These are phyloP conservation scores for Stereocaulon alpinum DNA, from an alignment of 495 filamentous ascomycete species.

Conservation along the genomic window DNA sequence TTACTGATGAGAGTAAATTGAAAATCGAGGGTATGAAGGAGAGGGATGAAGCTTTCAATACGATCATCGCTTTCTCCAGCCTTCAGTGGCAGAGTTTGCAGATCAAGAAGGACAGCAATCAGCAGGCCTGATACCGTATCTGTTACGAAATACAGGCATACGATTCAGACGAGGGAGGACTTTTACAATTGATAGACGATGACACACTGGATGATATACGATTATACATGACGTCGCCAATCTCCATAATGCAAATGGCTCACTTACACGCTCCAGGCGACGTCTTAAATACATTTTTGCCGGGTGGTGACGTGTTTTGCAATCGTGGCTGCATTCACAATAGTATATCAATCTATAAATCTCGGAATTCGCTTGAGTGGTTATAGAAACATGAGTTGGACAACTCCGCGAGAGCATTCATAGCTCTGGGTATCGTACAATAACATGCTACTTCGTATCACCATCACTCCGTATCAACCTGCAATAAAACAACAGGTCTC, in stretches of 20 bases:
- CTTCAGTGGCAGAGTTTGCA: constrained; percentile 24
- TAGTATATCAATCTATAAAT: neutral
- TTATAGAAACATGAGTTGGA: neutral
- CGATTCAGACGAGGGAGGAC: too few species aligned
- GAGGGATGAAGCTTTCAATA: constrained; percentile 33
- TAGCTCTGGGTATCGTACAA: neutral
- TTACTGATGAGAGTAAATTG: constrained; percentile 19
- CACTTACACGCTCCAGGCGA: too few species aligned
- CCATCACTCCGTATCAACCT: neutral
- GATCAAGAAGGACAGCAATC: constrained; percentile 5
- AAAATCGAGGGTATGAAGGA: constrained; percentile 23
- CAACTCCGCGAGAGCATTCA: neutral
- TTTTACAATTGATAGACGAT: neutral
- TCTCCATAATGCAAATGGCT: too few species aligned
- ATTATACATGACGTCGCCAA: too few species aligned
- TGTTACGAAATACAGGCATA: neutral
- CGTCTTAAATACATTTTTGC: too few species aligned
- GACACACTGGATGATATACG: too few species aligned
- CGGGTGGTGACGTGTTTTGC: too few species aligned
- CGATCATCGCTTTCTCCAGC: constrained; percentile 29
- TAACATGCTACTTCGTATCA: neutral
- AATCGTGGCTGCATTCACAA: too few species aligned
- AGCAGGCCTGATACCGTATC: neutral
- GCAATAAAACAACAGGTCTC: too few species aligned
- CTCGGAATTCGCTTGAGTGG: neutral